These are phyloP conservation scores for Ophiocordyceps robertsii DNA, from an alignment of 2,329 filamentous ascomycete species.

Conservation along the genomic window DNA sequence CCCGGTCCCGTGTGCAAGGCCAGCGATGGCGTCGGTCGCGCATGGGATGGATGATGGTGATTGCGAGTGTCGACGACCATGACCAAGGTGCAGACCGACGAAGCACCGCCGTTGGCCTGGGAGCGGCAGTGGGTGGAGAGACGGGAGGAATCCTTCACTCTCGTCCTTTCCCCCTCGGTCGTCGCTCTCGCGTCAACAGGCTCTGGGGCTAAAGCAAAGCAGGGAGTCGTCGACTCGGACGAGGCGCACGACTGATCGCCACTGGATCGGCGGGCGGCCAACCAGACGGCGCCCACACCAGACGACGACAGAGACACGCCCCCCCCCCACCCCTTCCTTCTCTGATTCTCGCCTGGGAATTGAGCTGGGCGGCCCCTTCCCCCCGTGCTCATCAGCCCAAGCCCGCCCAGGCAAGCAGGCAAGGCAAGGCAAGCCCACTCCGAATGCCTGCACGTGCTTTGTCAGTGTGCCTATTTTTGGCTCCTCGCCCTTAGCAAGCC, in stretches of 20 bases:
- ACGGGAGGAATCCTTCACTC: no score
- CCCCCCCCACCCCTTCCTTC: not conserved
- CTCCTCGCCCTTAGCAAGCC: slow-evolving; percentile 1
- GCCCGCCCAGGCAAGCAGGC: not conserved
- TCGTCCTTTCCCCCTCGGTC: not conserved
- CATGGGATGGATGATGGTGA: not conserved
- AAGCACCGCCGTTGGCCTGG: not conserved
- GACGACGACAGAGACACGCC: not conserved
- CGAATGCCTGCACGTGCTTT: slow-evolving; percentile 2
- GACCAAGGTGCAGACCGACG: not conserved
- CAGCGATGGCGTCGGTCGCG: not conserved
- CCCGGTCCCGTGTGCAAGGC: not conserved
- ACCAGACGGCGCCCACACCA: no score
- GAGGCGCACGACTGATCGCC: not conserved
- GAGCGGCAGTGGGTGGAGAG: no score
- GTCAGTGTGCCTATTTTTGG: slow-evolving; percentile 3
- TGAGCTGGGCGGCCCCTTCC: slow-evolving; percentile 1
- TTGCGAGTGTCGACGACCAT: not conserved
- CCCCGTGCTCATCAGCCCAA: not conserved
- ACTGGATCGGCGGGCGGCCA: not conserved
- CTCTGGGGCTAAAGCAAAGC: no score
- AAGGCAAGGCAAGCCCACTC: not conserved
- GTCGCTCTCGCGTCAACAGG: no score
- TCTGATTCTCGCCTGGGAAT: slow-evolving; percentile 1
- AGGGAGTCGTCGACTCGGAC: no score